Percentiles rank a stretch among this genome's conserved stretches.
These are phyloP conservation scores for Cyberlindnera xishuangbannaensis DNA, from an alignment of 805 yeast species.

Conservation along the genomic window DNA sequence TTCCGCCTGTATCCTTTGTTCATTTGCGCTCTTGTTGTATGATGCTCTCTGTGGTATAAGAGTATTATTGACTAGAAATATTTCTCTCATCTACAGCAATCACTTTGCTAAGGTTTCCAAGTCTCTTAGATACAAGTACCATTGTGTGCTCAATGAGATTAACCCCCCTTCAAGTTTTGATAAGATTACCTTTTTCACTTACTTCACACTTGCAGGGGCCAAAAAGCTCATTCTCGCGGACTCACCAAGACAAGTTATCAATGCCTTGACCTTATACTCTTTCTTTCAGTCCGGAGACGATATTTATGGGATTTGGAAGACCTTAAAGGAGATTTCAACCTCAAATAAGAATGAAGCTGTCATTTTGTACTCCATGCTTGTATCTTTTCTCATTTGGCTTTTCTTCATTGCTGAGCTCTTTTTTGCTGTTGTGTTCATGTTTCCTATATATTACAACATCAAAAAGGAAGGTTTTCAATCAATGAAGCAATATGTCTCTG, in stretches of 20 bases:
- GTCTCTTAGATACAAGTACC: conserved; percentile 56
- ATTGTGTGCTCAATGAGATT: conserved; percentile 67
- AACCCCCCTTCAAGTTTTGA: conserved; percentile 62
- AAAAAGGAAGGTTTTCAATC: conserved; percentile 34
- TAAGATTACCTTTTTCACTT: conserved; percentile 60
- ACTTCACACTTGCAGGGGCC: conserved; percentile 58
- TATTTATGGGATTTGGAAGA: conserved; percentile 28
- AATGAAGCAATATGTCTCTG: conserved; percentile 57
- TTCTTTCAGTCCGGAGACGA: conserved; percentile 33
- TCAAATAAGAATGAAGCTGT: conserved; percentile 61
- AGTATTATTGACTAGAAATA: conserved; percentile 53
- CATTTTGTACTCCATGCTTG: conserved; percentile 68
- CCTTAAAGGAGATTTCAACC: conserved; percentile 52
- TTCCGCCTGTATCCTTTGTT: conserved; percentile 72
- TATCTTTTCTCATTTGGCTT: conserved; percentile 70
- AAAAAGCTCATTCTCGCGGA: conserved; percentile 66
- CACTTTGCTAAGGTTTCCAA: conserved; percentile 53
- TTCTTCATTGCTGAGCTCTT: conserved; percentile 53
- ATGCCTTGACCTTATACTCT: conserved; percentile 64
- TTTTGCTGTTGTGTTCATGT: conserved; percentile 45
- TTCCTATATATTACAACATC: conserved; percentile 46
- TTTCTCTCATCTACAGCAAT: conserved; percentile 67
- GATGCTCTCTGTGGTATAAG: conserved; percentile 53
- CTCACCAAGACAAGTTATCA: conserved; percentile 81
- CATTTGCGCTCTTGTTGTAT: conserved; percentile 51